phyloP scores from a whole-genome alignment of 2,329 filamentous ascomycete species.

The Rhynchosporium agropyri region DNA sequence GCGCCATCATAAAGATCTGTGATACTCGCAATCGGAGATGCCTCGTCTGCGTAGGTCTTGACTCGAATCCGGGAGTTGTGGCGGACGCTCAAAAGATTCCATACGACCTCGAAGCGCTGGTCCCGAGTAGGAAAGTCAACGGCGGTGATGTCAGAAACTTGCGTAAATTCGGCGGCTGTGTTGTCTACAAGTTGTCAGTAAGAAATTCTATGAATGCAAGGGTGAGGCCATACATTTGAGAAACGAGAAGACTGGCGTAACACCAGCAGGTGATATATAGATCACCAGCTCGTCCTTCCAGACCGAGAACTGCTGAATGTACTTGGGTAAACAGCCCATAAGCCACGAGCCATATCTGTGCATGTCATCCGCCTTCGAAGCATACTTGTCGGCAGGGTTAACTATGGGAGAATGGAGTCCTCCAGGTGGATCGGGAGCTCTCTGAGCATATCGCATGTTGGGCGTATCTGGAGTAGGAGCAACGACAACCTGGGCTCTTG shows the following conservation, averaged over 20 bases:
- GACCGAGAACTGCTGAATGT: constrained; percentile 98
- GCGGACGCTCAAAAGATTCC: constrained; percentile 93
- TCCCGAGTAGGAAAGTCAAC: constrained; percentile 95
- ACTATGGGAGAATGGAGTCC: constrained; percentile 77
- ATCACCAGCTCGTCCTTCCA: constrained; percentile 99
- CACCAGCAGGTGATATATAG: constrained; percentile 84
- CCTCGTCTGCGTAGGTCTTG: constrained; percentile 98
- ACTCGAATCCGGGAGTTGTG: constrained; percentile 97
- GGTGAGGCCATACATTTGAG: constrained; percentile 63
- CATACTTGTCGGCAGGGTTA: constrained; percentile 92
- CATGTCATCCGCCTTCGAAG: constrained; percentile 81
- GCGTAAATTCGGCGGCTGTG: constrained; percentile 94
- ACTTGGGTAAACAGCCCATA: constrained; percentile 95
- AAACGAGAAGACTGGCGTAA: constrained; percentile 91
- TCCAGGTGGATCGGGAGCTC: constrained; percentile 48
- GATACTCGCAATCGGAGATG: constrained; percentile 87
- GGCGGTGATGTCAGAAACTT: constrained; percentile 87
- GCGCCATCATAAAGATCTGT: constrained; percentile 88
- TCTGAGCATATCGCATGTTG: constrained; percentile 69
- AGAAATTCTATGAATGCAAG: background rate
- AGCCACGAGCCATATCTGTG: constrained; percentile 97
- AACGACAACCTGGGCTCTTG: constrained; percentile 47
- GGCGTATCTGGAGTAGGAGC: constrained; percentile 58
- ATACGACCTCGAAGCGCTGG: constrained; percentile 96
- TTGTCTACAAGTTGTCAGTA: constrained; percentile 62